Evolutionary conservation across 495 filamentous ascomycete genomes (phyloP).

Genomic region (Talaromyces trachyspermus): DNA sequence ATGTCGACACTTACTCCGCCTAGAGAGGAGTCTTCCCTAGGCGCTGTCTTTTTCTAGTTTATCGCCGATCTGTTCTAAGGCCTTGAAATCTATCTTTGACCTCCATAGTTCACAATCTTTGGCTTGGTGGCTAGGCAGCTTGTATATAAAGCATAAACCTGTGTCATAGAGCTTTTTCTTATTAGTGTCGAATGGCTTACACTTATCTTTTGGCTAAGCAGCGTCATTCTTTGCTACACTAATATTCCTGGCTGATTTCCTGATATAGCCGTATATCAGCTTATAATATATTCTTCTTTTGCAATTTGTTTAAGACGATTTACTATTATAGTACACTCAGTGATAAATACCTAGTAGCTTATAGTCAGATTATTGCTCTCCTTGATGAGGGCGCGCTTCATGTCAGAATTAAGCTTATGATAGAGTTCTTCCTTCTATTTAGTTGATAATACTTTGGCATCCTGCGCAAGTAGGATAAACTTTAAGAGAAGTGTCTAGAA

Average conservation of each 20-base stretch:
- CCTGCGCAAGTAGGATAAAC: slow-evolving; percentile 3
- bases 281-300: background rate
- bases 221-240: no score
- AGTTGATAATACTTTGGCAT: background rate
- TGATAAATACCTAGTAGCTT: no score
- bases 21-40: slow-evolving; percentile 9
- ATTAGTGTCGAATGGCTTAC: no score
- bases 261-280: background rate
- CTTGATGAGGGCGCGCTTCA: background rate
- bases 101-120: background rate
- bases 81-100: background rate
- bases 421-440: slow-evolving; percentile 7
- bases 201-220: no score
- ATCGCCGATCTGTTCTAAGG: background rate
- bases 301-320: no score
- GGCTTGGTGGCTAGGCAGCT: no score
- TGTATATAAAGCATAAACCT: no score
- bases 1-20: background rate
- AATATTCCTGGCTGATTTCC: background rate
- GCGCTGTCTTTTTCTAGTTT: slow-evolving; percentile 1
- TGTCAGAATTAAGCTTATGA: background rate
- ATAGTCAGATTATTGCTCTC: background rate
- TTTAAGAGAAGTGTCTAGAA: slow-evolving; percentile 9
- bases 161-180: no score
- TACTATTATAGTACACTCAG: no score